These are phyloP conservation scores for Cladobotryum protrusum DNA, from an alignment of 2,329 filamentous ascomycete genomes.

Conservation along the genomic window DNA sequence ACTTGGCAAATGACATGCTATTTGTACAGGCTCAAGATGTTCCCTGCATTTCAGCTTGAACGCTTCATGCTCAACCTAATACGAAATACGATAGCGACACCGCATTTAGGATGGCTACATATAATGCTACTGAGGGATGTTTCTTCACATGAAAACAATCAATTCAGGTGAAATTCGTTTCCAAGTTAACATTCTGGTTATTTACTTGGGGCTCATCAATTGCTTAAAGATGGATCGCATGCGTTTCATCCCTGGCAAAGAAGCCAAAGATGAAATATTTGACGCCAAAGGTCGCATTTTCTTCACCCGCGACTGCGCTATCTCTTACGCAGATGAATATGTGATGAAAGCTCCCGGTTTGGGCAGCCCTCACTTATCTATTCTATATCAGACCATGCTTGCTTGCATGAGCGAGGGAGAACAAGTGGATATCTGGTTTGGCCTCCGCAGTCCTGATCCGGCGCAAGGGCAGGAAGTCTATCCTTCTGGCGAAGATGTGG, in stretches of 20 bases:
- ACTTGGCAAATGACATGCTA: too few relatives aligned
- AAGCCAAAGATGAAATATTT: slow-evolving; percentile 16
- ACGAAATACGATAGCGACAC: too few relatives aligned
- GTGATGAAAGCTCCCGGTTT: slow-evolving; percentile 7
- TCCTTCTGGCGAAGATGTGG: slow-evolving; percentile 11
- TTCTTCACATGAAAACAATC: too few relatives aligned
- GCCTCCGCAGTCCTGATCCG: slow-evolving; percentile 9
- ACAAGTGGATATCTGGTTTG: slow-evolving; percentile 15
- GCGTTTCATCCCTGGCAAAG: slow-evolving; percentile 13
- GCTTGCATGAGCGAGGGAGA: slow-evolving; percentile 14
- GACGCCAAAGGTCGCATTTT: slow-evolving; percentile 13
- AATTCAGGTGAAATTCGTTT: not conserved
- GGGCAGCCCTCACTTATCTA: not conserved
- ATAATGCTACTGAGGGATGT: too few relatives aligned
- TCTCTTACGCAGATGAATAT: slow-evolving; percentile 15
- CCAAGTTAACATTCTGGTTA: not conserved
- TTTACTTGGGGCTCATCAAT: not conserved
- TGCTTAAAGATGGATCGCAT: slow-evolving; percentile 10
- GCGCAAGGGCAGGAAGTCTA: slow-evolving; percentile 4
- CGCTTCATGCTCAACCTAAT: too few relatives aligned
- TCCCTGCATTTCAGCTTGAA: too few relatives aligned
- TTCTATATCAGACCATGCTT: slow-evolving; percentile 10
- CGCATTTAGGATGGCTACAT: too few relatives aligned
- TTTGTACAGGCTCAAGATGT: too few relatives aligned
- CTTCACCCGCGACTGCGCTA: slow-evolving; percentile 9